These are phyloP conservation scores for Plenodomus biglobosus DNA, from an alignment of 2,329 filamentous ascomycete species.

Conservation along the genomic window DNA sequence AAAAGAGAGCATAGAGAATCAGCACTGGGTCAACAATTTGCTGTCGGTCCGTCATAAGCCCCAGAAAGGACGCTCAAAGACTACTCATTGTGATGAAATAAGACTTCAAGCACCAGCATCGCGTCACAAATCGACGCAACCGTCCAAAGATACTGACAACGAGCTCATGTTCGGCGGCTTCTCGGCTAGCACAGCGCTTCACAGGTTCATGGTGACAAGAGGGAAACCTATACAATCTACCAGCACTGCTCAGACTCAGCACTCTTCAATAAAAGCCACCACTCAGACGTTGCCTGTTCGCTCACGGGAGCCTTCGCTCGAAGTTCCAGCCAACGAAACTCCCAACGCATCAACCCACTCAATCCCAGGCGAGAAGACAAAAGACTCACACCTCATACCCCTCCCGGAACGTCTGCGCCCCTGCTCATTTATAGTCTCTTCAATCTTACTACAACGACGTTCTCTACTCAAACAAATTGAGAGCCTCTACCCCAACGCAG, in stretches of 20 bases:
- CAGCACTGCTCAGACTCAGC: not conserved
- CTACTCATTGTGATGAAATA: not conserved
- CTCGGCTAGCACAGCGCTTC: conserved; percentile 48
- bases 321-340: not conserved
- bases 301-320: not conserved
- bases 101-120: not conserved
- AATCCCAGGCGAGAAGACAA: not conserved
- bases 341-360: not conserved
- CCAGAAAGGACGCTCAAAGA: not conserved
- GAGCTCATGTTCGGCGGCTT: conserved; percentile 44
- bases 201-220: conserved; percentile 55
- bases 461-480: conserved; percentile 55
- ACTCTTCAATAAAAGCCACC: not conserved
- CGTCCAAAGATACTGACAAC: conserved; percentile 5
- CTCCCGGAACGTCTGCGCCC: conserved; percentile 21
- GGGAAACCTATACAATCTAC: conserved; percentile 27
- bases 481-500: conserved; percentile 51
- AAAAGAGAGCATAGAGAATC: not conserved
- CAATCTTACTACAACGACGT: conserved; percentile 50
- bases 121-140: not conserved
- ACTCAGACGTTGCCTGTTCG: not conserved
- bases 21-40: conserved; percentile 1
- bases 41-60: not conserved
- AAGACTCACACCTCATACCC: conserved; percentile 26
- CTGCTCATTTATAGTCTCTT: conserved; percentile 56